These are phyloP conservation scores for Heritiera fomes DNA, from an alignment of 345 rosid species.

Conservation along the genomic window DNA sequence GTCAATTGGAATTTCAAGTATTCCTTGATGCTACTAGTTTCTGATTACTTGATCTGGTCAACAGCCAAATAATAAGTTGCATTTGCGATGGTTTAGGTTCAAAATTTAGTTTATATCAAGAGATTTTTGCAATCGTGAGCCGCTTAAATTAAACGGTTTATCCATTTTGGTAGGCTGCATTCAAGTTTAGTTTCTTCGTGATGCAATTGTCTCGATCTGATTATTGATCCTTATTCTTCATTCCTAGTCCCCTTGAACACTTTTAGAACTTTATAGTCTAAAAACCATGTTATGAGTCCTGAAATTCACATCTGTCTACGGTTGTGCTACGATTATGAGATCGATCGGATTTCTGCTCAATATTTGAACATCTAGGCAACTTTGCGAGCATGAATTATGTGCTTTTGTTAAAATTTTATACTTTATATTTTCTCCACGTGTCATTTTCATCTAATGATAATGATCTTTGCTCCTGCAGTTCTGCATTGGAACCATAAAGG, in stretches of 20 bases:
- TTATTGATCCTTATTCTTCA: background rate
- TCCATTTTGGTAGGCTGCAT: background rate
- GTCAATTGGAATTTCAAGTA: background rate
- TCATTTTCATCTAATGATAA: background rate
- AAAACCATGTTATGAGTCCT: background rate
- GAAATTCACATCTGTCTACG: background rate
- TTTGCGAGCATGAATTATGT: background rate
- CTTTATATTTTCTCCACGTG: background rate
- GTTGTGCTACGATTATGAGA: background rate
- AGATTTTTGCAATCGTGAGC: background rate
- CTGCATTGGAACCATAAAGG: conserved; percentile 94
- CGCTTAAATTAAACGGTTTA: background rate
- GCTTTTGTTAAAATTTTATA: background rate
- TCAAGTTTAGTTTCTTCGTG: background rate
- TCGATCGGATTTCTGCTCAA: background rate
- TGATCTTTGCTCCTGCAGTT: conserved; percentile 50
- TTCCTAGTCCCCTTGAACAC: background rate
- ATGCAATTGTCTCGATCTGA: background rate
- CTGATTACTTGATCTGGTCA: background rate
- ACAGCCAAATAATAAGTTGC: background rate
- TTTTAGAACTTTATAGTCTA: background rate
- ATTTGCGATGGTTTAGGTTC: background rate
- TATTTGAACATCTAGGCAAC: conserved; percentile 3
- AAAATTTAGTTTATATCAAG: background rate
- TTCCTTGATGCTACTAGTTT: background rate